Evolutionary conservation across 305 asterid species (phyloP).

Genomic region (Solanum hybrid): DNA sequence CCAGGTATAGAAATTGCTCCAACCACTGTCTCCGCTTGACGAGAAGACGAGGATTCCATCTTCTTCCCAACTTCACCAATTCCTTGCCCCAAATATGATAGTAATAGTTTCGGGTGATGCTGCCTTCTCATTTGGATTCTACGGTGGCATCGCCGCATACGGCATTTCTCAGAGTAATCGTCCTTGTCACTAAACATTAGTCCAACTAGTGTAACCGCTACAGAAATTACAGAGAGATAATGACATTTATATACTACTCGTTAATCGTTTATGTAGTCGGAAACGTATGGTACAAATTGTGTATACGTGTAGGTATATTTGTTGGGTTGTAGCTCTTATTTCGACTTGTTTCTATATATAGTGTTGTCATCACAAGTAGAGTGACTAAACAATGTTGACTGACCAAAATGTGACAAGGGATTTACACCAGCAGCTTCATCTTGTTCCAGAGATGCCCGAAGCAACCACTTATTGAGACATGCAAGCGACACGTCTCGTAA

Average conservation of each 20-base stretch:
- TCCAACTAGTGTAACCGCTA: conserved; percentile 6
- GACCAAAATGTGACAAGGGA: background rate
- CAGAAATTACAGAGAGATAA: background rate
- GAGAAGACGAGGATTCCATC: background rate
- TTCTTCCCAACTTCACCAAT: background rate
- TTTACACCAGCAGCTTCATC: background rate
- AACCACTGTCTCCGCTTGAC: background rate
- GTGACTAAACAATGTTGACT: background rate
- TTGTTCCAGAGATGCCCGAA: background rate
- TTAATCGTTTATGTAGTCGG: background rate
- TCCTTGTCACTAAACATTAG: background rate
- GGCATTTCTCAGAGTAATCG: conserved; percentile 2
- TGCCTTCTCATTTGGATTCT: conserved; percentile 12
- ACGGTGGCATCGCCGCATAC: conserved; percentile 8
- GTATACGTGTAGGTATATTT: background rate
- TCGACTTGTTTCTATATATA: background rate
- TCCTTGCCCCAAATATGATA: background rate
- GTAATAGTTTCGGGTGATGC: background rate
- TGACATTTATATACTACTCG: background rate
- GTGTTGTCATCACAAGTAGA: background rate
- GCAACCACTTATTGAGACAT: background rate
- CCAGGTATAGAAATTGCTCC: conserved; percentile 35
- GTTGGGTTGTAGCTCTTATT: background rate
- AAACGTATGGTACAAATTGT: background rate
- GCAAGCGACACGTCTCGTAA: background rate